Base-by-base conservation (phyloP, 2,329 filamentous ascomycete species). In the Thelonectria rubi region DNA sequence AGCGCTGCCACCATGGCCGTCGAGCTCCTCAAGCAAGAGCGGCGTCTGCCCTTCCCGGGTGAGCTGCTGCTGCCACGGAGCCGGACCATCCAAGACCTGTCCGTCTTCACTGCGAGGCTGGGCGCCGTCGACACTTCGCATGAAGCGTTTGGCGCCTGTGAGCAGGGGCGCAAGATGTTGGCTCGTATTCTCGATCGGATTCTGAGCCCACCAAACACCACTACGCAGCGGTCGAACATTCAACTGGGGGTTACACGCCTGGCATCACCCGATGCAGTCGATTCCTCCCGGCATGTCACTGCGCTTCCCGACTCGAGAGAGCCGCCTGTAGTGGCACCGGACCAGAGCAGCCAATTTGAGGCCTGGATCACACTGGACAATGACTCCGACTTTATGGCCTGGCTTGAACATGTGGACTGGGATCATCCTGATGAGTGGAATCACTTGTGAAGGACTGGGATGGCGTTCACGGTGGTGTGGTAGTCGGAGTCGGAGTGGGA, bases 1-100 rank as follows among this genome's bases (percentile, higher is more conserved):
- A 58, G 55, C 24, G 55, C 48, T 30, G 17, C 42, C 18, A 39
- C 34, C 7, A 12, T 58, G 6, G 48, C 55, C 2, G 55, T 53
- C 3, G 55, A 58, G 37, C 15, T 58, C 10, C 49, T 52, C 8
- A 58, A 52, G 30, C 55, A 58, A 30, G 55, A 58, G 26, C 20
- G 37, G 20, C 6, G 6, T 5, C 42, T 10, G 17, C 3, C 5
- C 3, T 48, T n/a, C 21, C 17, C 30, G 5, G 17, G 32, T 18
- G 40, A 39, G 3, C 1, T 26, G 2, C 12, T 47, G n/a, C 42
- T 58, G 14, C 48, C 55, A 20, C 40, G 48, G 15, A 47, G 55
- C 30, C 32, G 21, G n/a, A 58, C 55, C 5, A 58, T 58, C 10
- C 55, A 58, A 12, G 55, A 58, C 3, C 18, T 58, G 18, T 58